Evolutionary conservation across 1,284 basidiomycete genomes (phyloP), one percentile per base, ranked within the genome.

Genomic region (Ganoderma multipileum): DNA sequence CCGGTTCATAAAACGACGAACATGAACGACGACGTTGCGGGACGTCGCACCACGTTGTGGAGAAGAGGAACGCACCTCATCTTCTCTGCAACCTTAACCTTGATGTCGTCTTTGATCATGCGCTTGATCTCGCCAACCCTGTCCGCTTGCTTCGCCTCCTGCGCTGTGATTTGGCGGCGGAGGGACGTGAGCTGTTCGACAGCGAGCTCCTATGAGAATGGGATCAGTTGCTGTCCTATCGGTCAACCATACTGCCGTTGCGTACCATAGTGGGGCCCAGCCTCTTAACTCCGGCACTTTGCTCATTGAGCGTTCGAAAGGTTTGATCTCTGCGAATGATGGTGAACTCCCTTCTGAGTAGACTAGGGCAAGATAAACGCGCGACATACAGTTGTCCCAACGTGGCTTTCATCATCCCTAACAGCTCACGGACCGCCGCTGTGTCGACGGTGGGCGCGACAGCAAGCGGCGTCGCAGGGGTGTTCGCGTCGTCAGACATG

Each of bases 31-130:
- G 38, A 5, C 42, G 20, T 16, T 39, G 36, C 36, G n/a, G 30
- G 42, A n/a, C 6, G 2, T 6, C 16, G 20, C 9, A 2, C 23
- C 14, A 23, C 8, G 6, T 11, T 39, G 6, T 42, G 8, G n/a
- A 23, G 14, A 26, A 52, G 47, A 38, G 38, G n/a, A 26, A 16
- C 65, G n/a, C 55, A 73, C 71, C 38, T 38, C 65, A 73, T 67
- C 7, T 77, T 72, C 9, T 76, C 75, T 0, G 75, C 71, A 16
- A 84, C 76, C 41, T 79, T 61, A 1, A 73, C 72, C 69, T 82
- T 82, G 26, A 84, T 70, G 6, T 80, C 78, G 3, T 80, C 76
- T 61, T 77, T 76, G 18, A 86, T 75, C 38, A 75, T 77, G 33
- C 75, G 71, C 68, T 82, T 83, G 33, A 84, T 78, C 12, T 74